phyloP scores from a whole-genome alignment of 1,284 basidiomycete genomes.

The Trichosporon sp. region DNA sequence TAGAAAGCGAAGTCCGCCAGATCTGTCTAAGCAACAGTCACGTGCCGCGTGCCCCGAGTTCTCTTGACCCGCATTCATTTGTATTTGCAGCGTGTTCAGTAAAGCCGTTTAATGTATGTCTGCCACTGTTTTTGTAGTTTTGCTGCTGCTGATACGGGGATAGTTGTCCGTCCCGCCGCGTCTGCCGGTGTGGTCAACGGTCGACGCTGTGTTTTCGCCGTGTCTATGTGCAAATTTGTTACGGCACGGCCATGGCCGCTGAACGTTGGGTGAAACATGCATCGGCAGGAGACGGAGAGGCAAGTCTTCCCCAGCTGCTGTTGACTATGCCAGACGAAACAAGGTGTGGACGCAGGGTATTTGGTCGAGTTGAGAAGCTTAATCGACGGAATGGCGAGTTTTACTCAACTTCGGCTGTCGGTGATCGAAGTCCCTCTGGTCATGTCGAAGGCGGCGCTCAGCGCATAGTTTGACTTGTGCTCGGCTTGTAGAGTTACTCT shows the following conservation, averaged over 20 bases:
- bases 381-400: background rate
- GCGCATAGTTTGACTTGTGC: background rate
- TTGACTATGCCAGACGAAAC: background rate
- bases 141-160: background rate
- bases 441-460: no score
- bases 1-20: background rate
- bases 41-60: background rate
- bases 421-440: background rate
- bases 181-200: background rate
- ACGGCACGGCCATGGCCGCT: background rate
- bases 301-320: no score
- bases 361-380: background rate
- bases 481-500: no score
- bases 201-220: background rate
- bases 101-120: constrained; percentile 12
- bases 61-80: background rate
- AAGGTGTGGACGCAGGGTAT: background rate
- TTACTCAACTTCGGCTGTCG: background rate
- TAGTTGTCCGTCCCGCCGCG: background rate
- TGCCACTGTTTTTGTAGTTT: background rate
- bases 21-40: background rate
- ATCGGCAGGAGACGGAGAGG: background rate
- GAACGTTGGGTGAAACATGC: background rate
- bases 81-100: background rate
- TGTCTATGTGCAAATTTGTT: background rate